These are phyloP conservation scores for Ceratobasidium sp. DNA, from an alignment of 1,284 basidiomycete genomes.

Conservation along the genomic window DNA sequence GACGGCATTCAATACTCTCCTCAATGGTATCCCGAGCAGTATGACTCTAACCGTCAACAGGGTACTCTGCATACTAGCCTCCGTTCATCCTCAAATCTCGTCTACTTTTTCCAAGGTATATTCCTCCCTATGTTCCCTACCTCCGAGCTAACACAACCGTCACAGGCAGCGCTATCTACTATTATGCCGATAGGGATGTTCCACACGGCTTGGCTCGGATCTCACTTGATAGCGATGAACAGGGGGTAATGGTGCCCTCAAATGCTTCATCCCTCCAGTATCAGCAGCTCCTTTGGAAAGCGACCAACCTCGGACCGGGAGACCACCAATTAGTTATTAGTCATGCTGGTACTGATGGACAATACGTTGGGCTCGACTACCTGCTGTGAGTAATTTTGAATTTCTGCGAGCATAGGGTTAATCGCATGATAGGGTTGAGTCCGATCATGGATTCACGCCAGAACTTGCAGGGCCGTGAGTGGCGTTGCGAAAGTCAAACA, in stretches of 20 bases:
- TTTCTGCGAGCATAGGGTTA: not conserved
- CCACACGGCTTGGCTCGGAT: conserved; percentile 13
- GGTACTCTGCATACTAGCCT: conserved; percentile 3
- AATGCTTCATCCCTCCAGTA: conserved; percentile 10
- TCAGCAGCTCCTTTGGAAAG: conserved; percentile 15
- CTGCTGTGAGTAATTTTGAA: conserved; percentile 8
- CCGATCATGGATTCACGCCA: conserved; percentile 23
- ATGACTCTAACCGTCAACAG: not conserved
- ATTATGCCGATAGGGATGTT: conserved; percentile 22
- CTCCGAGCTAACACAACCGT: not conserved
- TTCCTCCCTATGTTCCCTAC: not conserved
- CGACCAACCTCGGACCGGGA: conserved; percentile 4
- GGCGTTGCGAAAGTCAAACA: not conserved
- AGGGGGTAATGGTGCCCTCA: not conserved
- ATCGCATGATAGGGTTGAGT: not conserved
- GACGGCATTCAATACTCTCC: conserved; percentile 24
- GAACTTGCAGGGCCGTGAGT: conserved; percentile 15
- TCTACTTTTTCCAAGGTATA: conserved; percentile 28
- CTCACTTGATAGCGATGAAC: not conserved
- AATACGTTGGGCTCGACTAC: conserved; percentile 26
- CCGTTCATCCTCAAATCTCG: not conserved
- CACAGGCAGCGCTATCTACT: conserved; percentile 6
- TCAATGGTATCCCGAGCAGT: not conserved
- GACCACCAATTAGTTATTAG: conserved; percentile 17
- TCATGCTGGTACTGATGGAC: conserved; percentile 1